Evolutionary conservation across 2,329 filamentous ascomycete genomes (phyloP).

Genomic region (Colletotrichum lentis): DNA sequence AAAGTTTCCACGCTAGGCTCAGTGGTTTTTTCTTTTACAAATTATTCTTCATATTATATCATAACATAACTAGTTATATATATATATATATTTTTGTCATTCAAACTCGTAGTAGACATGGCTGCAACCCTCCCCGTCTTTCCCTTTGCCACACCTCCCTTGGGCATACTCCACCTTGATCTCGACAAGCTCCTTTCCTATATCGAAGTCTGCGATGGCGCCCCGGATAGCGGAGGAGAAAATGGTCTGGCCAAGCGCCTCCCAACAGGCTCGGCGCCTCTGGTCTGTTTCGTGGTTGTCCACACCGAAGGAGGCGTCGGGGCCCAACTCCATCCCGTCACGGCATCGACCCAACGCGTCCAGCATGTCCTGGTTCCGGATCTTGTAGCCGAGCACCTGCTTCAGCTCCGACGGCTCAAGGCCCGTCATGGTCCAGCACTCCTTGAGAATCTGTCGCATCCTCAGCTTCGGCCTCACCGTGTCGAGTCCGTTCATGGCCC

Average conservation of each 20-base stretch:
- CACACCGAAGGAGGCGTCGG: not conserved
- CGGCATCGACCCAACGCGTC: not conserved
- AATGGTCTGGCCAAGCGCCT: not conserved
- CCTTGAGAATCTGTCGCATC: conserved; percentile 18
- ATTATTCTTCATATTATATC: no score
- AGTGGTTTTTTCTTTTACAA: no score
- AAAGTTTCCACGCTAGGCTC: no score
- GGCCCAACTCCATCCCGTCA: rapidly evolving
- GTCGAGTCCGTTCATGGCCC: conserved; percentile 16
- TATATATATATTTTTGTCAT: no score
- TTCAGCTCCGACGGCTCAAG: conserved; percentile 4
- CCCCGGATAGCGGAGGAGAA: not conserved
- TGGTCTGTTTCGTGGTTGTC: not conserved
- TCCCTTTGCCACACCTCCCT: no score
- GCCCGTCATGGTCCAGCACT: conserved; percentile 12
- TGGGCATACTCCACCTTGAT: conserved; percentile 14
- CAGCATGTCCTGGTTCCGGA: not conserved
- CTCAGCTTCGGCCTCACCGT: not conserved
- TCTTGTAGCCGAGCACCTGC: not conserved
- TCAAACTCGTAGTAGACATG: not conserved
- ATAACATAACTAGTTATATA: no score
- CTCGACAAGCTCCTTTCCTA: conserved; percentile 9
- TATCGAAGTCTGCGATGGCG: not conserved
- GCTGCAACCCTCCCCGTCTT: not conserved
- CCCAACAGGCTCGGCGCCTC: not conserved